These are phyloP conservation scores for Vishniacozyma victoriae DNA, from an alignment of 768 basidiomycete species.

Conservation along the genomic window DNA sequence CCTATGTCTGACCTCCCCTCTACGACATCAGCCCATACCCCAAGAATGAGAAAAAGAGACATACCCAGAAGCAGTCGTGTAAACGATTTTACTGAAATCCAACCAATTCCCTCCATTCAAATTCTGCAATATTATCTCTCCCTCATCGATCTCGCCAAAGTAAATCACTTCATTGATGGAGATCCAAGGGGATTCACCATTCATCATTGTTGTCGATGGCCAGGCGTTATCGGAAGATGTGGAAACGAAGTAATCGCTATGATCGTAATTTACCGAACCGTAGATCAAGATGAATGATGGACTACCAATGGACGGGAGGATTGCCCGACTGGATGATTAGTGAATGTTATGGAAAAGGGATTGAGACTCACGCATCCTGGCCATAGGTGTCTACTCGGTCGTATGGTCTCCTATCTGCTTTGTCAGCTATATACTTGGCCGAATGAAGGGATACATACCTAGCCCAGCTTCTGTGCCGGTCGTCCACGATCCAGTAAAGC, in stretches of 20 bases:
- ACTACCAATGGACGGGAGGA: conserved; percentile 3
- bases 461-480: no score
- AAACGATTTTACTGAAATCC: no score
- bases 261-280: conserved; percentile 6
- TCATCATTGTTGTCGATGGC: conserved; percentile 3
- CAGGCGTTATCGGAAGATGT: background rate
- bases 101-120: no score
- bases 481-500: no score
- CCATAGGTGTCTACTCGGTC: conserved; percentile 8
- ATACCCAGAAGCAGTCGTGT: no score
- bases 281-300: conserved; percentile 9
- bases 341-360: no score
- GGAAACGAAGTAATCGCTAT: conserved; percentile 1
- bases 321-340: no score
- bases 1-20: background rate
- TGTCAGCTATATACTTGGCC: no score
- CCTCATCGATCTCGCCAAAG: no score
- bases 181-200: conserved; percentile 2
- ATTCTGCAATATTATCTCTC: no score
- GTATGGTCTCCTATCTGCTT: background rate
- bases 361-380: no score
- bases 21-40: background rate
- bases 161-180: conserved; percentile 6
- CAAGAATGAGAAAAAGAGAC: background rate
- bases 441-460: no score